Evolutionary conservation across 78 protist species (phyloP).

Genomic region (Paulinella micropora): DNA sequence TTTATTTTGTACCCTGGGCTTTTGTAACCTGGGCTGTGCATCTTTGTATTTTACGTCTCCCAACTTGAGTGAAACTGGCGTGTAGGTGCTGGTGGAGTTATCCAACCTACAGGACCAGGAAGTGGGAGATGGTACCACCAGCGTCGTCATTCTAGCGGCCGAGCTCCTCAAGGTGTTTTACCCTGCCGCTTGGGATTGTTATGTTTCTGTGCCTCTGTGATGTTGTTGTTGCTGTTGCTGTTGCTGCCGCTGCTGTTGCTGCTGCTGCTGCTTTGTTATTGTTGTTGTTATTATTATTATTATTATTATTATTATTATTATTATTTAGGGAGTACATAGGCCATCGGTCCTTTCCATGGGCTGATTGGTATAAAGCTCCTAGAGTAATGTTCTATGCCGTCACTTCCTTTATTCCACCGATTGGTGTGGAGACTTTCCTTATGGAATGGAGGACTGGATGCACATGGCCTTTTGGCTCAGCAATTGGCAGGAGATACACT

Average conservation of each 20-base stretch:
- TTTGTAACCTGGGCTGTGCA: neutral
- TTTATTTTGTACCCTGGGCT: slow-evolving; percentile 68
- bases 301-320: too few species aligned
- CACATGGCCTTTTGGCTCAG: too few species aligned
- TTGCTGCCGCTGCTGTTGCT: neutral
- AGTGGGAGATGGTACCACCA: slow-evolving; percentile 95
- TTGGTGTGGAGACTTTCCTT: too few species aligned
- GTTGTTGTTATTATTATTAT: too few species aligned
- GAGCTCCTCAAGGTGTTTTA: slow-evolving; percentile 66
- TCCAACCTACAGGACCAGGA: slow-evolving; percentile 80
- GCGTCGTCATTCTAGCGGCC: slow-evolving; percentile 93
- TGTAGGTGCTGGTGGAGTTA: slow-evolving; percentile 26
- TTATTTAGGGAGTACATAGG: too few species aligned
- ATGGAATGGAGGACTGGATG: neutral
- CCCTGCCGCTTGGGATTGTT: neutral
- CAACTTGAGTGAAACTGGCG: too few species aligned
- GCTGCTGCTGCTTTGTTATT: too few species aligned
- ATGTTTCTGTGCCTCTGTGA: neutral
- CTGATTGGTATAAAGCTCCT: too few species aligned
- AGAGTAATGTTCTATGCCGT: too few species aligned
- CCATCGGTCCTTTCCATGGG: too few species aligned
- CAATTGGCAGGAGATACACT: too few species aligned
- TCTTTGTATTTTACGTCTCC: neutral
- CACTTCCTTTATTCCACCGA: too few species aligned
- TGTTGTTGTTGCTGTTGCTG: neutral